Base-by-base conservation (phyloP, 768 basidiomycete genomes). In the Russula olivacea region DNA sequence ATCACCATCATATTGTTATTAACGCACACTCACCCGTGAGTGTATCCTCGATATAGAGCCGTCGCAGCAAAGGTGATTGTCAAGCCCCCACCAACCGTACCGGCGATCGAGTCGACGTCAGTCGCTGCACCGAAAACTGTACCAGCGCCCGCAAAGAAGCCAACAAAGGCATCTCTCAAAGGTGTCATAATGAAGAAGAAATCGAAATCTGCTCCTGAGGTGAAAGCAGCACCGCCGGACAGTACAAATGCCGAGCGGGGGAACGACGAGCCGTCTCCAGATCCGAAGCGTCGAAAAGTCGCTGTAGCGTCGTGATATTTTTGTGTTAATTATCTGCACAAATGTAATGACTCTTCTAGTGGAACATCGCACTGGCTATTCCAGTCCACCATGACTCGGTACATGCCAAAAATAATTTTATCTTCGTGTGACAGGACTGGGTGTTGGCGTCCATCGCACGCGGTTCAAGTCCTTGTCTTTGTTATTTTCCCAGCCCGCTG, bases 171-270 rank as follows among this genome's bases (percentile, higher is more conserved):
- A 66, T 72, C 80, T 3, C 76, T 93, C 48, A 93, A 91, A 69
- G 91, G 91, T 21, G 87, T 91, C 9, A 76, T 93, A 17, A 83
- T 90, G 54, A 93, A 91, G 77, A 91, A 86, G 73, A 91, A 83
- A 72, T 61, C 77, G 15, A 89, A 87, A 70, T 48, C 77, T 1
- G 48, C 63, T 17, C 17, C 51, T 14, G 62, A 59, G 21, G 34
- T 51, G 30, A 63, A 65, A 23, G 43, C 59, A 23, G 43, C 59
- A 34, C 52, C 69, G 7, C 55, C 68, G 51, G 62, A 69, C 36
- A 55, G 69, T 9, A 54, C 72, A 56, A 58, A 68, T 41, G 51
- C 55, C 61, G 38, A 48, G 45, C 28, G 49, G 19, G 30, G 14
- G n/a, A 40, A 61, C 32, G 68, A 52, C 25, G 41, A 40, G 14